phyloP scores from a whole-genome alignment of 345 rosid species.

The Tarenaya hassleriana region DNA sequence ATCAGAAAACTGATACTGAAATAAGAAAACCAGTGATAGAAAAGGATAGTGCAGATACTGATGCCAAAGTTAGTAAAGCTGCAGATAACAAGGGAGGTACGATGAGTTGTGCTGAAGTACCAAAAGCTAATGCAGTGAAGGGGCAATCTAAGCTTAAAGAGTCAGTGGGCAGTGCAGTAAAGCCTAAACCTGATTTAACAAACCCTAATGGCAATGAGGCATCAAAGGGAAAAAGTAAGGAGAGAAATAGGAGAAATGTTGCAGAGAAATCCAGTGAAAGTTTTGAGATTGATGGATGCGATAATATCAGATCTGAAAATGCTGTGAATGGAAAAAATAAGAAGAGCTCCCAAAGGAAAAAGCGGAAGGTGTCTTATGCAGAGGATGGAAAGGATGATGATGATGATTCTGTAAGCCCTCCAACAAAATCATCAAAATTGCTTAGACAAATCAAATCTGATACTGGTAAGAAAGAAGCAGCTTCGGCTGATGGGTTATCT shows the following conservation, averaged over 20 bases:
- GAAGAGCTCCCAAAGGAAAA: slow-evolving; percentile 50
- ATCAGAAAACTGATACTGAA: background rate
- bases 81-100: background rate
- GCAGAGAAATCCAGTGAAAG: slow-evolving; percentile 31
- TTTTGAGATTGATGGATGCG: slow-evolving; percentile 22
- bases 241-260: slow-evolving; percentile 35
- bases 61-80: no score
- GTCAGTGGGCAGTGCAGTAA: slow-evolving; percentile 22
- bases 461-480: slow-evolving; percentile 22
- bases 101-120: slow-evolving; percentile 24
- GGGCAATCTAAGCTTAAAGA: slow-evolving; percentile 21
- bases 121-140: slow-evolving; percentile 18
- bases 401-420: slow-evolving; percentile 24
- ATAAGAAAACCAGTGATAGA: background rate
- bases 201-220: slow-evolving; percentile 25
- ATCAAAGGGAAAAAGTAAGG: slow-evolving; percentile 22
- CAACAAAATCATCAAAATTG: slow-evolving; percentile 33
- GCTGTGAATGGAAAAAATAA: slow-evolving; percentile 22
- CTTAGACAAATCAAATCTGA: slow-evolving; percentile 14
- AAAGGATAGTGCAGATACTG: no score
- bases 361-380: slow-evolving; percentile 31
- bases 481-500: slow-evolving; percentile 16
- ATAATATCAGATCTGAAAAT: slow-evolving; percentile 22
- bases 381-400: slow-evolving; percentile 33
- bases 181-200: slow-evolving; percentile 21